Conservation (phyloP, 306 rosid species). For the Rosa multiflora region DNA sequence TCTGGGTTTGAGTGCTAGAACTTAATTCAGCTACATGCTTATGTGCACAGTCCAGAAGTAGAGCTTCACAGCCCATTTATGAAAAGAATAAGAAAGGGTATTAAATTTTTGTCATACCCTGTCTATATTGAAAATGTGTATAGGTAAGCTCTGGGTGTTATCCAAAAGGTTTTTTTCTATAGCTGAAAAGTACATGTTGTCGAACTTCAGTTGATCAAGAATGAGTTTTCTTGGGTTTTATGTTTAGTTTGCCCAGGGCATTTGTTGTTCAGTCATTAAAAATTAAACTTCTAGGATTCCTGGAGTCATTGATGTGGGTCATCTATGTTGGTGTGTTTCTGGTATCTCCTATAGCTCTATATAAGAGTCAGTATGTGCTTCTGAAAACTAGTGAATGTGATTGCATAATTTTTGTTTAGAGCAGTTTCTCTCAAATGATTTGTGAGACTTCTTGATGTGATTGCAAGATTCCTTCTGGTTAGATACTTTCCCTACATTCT, state of each 20-base stretch:
- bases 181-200: no score
- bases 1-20: neutral
- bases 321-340: neutral
- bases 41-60: neutral
- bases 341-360: neutral
- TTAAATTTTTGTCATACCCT: neutral
- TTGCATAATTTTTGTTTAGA: neutral
- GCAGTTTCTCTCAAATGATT: neutral
- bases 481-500: neutral
- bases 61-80: neutral
- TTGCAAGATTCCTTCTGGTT: neutral
- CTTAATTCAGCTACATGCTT: neutral
- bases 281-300: neutral
- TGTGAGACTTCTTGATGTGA: neutral
- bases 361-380: neutral
- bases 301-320: neutral
- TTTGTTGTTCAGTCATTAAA: neutral
- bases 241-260: neutral
- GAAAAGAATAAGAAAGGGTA: neutral
- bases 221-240: neutral
- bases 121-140: no score
- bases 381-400: neutral
- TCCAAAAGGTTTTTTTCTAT: neutral
- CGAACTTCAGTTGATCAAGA: no score
- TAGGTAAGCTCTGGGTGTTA: neutral